phyloP scores from a whole-genome alignment of 192 early-diverging fungal genomes.

The Dispira simplex region DNA sequence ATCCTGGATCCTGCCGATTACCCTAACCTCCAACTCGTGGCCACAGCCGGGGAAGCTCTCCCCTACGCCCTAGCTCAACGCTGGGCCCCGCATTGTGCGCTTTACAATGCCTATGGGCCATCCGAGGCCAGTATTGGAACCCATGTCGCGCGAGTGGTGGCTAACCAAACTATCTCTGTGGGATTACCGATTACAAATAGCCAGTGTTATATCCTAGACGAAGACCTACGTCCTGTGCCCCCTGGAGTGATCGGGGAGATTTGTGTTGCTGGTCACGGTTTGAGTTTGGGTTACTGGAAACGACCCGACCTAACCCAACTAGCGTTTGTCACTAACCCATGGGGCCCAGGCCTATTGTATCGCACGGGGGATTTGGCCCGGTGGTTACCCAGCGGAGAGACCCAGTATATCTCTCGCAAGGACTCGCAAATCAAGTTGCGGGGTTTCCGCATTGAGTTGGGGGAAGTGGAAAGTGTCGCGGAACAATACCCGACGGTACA shows the following conservation, averaged over 20 bases:
- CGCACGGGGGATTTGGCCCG: constrained; percentile 20
- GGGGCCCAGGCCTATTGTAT: constrained; percentile 16
- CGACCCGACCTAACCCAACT: constrained; percentile 17
- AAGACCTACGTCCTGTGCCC: constrained; percentile 9
- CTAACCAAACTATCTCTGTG: constrained; percentile 10
- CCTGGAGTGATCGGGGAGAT: constrained; percentile 21
- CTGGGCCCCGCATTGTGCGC: neutral
- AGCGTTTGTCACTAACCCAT: constrained; percentile 23
- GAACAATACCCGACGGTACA: constrained; percentile 12
- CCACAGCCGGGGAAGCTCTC: constrained; percentile 1
- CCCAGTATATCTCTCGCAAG: constrained; percentile 16
- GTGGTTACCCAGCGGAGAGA: constrained; percentile 18
- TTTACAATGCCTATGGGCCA: constrained; percentile 10
- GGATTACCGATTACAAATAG: constrained; percentile 15
- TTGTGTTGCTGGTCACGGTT: constrained; percentile 15
- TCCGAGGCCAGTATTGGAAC: neutral
- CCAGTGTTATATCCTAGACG: constrained; percentile 18
- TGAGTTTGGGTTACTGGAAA: constrained; percentile 21
- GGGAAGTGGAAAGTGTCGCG: constrained; percentile 16
- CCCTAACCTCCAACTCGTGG: neutral
- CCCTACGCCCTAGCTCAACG: neutral
- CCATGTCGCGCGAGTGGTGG: neutral
- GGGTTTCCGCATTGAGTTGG: constrained; percentile 21
- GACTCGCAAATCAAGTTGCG: constrained; percentile 23
- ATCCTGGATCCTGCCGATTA: constrained; percentile 1